Percentiles rank a stretch among this genome's conserved stretches.
Conservation (phyloP, 331 rosid species). For the Rhamnella rubrinervis region DNA sequence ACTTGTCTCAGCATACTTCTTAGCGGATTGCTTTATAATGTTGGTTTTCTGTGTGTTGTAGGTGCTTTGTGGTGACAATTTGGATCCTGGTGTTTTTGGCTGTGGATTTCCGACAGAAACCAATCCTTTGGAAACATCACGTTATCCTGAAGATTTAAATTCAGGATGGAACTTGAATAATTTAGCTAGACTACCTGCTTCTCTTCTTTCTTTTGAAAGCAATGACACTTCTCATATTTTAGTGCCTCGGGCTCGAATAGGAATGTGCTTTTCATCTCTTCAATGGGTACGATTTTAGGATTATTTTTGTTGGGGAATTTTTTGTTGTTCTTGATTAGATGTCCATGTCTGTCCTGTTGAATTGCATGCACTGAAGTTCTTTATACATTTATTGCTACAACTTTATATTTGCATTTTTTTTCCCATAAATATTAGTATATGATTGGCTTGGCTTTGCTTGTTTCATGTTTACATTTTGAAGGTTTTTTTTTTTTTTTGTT, state of each 20-base stretch:
- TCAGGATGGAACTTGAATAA: constrained; percentile 88
- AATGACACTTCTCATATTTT: constrained; percentile 38
- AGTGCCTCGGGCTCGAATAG: constrained; percentile 50
- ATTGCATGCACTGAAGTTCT: constrained; percentile 12
- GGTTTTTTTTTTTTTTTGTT: not conserved
- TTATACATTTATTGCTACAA: not conserved
- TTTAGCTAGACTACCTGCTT: constrained; percentile 48
- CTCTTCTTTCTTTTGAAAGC: constrained; percentile 85
- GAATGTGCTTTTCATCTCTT: constrained; percentile 83
- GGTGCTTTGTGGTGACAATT: constrained; percentile 56
- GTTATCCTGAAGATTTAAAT: constrained; percentile 40
- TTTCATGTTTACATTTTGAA: not conserved
- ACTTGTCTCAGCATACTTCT: constrained; percentile 21
- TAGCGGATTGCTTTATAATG: constrained; percentile 23
- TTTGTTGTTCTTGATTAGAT: not conserved
- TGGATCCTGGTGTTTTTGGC: constrained; percentile 44
- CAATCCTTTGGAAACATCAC: constrained; percentile 25
- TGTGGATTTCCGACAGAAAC: constrained; percentile 62
- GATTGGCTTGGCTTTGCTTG: not conserved
- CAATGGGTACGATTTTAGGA: constrained; percentile 61
- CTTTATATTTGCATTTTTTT: not conserved
- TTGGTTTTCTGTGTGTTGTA: constrained; percentile 39
- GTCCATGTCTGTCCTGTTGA: constrained; percentile 8
- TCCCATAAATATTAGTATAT: not conserved
- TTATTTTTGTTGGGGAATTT: not conserved